Percentiles rank a stretch among this genome's conserved stretches.
phyloP scores from a whole-genome alignment of 1,284 basidiomycete species.

The Cystobasidiaceae sp. region DNA sequence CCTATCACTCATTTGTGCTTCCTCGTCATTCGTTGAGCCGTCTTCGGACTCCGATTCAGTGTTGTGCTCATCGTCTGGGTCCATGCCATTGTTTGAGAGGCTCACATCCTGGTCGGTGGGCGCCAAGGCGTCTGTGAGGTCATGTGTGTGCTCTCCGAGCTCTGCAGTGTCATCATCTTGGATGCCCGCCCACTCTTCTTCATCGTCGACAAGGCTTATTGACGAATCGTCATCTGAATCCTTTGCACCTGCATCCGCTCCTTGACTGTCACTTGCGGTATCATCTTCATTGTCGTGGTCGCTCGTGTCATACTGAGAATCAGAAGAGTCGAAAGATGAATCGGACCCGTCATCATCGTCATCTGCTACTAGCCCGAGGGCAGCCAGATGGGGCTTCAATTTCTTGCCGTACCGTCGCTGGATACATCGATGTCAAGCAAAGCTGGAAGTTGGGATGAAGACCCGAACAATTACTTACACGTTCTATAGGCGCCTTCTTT shows the following conservation, averaged over 20 bases:
- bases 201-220: slow-evolving; percentile 33
- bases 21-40: no score
- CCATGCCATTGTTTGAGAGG: slow-evolving; percentile 8
- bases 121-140: slow-evolving; percentile 28
- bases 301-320: slow-evolving; percentile 29
- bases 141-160: slow-evolving; percentile 28
- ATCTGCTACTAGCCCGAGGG: background rate
- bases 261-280: background rate
- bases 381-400: slow-evolving; percentile 4
- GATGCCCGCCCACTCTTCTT: slow-evolving; percentile 37
- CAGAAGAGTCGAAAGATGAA: slow-evolving; percentile 33
- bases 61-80: slow-evolving; percentile 27
- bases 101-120: no score
- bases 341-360: slow-evolving; percentile 11
- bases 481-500: slow-evolving; percentile 6
- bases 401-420: background rate
- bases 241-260: slow-evolving; percentile 31
- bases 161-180: slow-evolving; percentile 37
- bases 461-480: background rate
- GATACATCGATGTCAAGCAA: background rate
- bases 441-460: background rate
- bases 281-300: slow-evolving; percentile 15
- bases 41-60: no score
- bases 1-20: no score
- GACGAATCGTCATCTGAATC: slow-evolving; percentile 33